Evolutionary conservation across 192 early-diverging fungal genomes (phyloP), one percentile per base, ranked within the genome.

Genomic region (Pecoramyces ruminantium): DNA sequence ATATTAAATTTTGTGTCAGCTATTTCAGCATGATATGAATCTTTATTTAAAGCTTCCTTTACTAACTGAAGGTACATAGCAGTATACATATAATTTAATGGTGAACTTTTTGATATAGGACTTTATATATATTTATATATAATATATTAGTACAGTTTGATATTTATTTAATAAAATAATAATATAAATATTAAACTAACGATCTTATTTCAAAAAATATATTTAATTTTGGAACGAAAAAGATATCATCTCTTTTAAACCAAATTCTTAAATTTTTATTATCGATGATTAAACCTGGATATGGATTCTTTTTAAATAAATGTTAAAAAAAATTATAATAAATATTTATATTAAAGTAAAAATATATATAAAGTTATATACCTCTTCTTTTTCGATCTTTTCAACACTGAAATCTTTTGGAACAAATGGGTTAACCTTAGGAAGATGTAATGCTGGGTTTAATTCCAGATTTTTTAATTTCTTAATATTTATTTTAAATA

Each of bases 181-280:
- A n/a, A n/a, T n/a, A n/a, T n/a, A n/a, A n/a, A n/a, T n/a, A n/a
- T n/a, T n/a, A n/a, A n/a, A 79, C 80, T 29, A 27, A 86, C 78
- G 83, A 84, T 79, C 83, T 85, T 28, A 91, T 77, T 77, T 88
- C 84, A 77, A 98, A 89, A 80, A 88, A 92, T 78, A 94, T 86
- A 81, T 93, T 91, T 79, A 93, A 94, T 81, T 96, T 94, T 38
- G 97, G 97, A 27, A 96, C 89, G 88, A 91, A 93, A 82, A 96
- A 99, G 4, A 89, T 93, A 84, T 97, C 95, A 86, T 99, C 97
- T 81, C 94, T 94, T 84, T 97, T 96, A 84, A 95, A 91, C 97
- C 97, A 99, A 83, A 98, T 83, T 40, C 96, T 91, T 29, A 89
- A 78, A 4, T 85, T 39, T 0, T 85, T 81, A 15, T 87, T 86